phyloP scores from a whole-genome alignment of 345 rosid species.

The Firmiana major region DNA sequence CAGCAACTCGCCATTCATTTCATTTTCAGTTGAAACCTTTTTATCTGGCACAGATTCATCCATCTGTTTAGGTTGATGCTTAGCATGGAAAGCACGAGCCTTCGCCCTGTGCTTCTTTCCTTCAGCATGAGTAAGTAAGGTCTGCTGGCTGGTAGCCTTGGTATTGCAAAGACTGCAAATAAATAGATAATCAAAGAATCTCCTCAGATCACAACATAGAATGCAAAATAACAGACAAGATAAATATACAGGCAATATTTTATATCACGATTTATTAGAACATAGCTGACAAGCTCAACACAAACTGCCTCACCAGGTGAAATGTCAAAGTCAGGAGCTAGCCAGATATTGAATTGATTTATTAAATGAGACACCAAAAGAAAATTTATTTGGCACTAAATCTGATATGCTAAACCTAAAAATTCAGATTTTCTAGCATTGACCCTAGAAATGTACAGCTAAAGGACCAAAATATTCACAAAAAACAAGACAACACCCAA shows the following conservation, averaged over 20 bases:
- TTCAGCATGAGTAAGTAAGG: slow-evolving; percentile 84
- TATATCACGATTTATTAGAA: not conserved
- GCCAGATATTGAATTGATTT: not conserved
- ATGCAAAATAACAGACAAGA: not conserved
- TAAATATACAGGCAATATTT: not conserved
- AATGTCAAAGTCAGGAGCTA: not conserved
- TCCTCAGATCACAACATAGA: not conserved
- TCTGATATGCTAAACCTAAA: not conserved
- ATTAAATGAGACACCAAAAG: not conserved
- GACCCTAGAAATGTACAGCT: not conserved
- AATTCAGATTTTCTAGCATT: not conserved
- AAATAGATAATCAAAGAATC: not conserved
- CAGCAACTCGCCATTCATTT: slow-evolving; percentile 24
- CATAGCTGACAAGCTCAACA: not conserved
- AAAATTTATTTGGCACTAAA: not conserved
- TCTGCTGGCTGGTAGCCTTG: slow-evolving; percentile 76
- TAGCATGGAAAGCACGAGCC: slow-evolving; percentile 68
- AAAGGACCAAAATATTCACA: not conserved
- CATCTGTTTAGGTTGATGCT: slow-evolving; percentile 40
- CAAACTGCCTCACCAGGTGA: not conserved
- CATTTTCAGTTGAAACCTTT: slow-evolving; percentile 29
- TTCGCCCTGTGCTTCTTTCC: slow-evolving; percentile 89
- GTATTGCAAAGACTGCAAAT: slow-evolving; percentile 72
- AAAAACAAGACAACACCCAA: not conserved
- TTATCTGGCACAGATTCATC: slow-evolving; percentile 35